phyloP scores from a whole-genome alignment of 2,329 filamentous ascomycete species.

The Epichloe bromicola region DNA sequence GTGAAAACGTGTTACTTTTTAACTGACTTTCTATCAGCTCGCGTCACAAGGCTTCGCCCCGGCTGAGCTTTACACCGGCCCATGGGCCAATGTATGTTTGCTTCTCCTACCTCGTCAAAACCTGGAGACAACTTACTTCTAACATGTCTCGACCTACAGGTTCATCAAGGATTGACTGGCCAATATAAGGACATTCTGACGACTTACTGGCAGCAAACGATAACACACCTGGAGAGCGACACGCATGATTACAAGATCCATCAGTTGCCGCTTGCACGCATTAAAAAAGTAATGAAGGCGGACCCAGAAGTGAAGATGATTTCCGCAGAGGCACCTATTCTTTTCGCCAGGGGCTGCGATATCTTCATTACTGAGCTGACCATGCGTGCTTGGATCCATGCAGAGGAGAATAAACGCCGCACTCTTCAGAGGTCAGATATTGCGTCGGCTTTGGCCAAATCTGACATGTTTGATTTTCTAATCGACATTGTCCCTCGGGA shows the following conservation, averaged over 20 bases:
- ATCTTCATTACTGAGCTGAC: slow-evolving; percentile 98
- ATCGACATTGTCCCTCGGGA: slow-evolving; percentile 98
- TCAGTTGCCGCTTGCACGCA: slow-evolving; percentile 89
- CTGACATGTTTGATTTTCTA: slow-evolving; percentile 99
- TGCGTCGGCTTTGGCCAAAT: slow-evolving; percentile 87
- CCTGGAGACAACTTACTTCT: not conserved
- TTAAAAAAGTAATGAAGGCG: slow-evolving; percentile 99
- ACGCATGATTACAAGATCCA: slow-evolving; percentile 98
- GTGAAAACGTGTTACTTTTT: not conserved
- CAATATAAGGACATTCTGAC: slow-evolving; percentile 95
- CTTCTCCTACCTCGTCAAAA: not conserved
- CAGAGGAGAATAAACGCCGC: slow-evolving; percentile 94
- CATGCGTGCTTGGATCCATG: slow-evolving; percentile 99
- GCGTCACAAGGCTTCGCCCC: slow-evolving; percentile 79
- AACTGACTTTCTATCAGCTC: slow-evolving; percentile 42
- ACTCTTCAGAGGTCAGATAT: slow-evolving; percentile 95
- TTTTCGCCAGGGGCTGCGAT: slow-evolving; percentile 97
- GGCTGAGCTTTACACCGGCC: slow-evolving; percentile 85
- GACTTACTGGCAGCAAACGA: slow-evolving; percentile 98
- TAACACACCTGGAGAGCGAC: slow-evolving; percentile 87
- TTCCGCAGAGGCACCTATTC: slow-evolving; percentile 89
- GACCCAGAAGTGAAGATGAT: slow-evolving; percentile 99
- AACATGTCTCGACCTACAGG: slow-evolving; percentile 35
- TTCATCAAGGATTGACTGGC: slow-evolving; percentile 87
- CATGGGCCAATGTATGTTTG: slow-evolving; percentile 77